Base-by-base conservation (phyloP, 345 rosid species). In the Mercurialis annua region DNA sequence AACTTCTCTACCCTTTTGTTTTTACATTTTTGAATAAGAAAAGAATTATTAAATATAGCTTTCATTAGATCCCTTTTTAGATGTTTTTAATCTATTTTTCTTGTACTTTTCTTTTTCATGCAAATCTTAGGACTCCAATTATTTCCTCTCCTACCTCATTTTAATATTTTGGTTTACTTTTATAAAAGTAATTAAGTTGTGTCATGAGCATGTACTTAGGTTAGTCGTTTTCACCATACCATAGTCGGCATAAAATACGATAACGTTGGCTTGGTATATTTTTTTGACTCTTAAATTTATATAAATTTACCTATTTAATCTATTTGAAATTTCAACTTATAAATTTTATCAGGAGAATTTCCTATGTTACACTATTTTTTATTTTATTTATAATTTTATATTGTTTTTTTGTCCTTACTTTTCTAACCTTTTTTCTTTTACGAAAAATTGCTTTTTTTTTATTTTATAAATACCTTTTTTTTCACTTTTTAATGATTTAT, bases 211-310 rank as follows among this genome's bases (percentile, higher is more conserved):
- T 42, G 3, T 24, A 49, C 55, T 56, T 54, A 15, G 34, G 78
- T 69, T 58, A 57, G 81, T 77, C 78, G n/a, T 65, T 75, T 69
- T 79, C 80, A 59, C 29, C 36, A 15, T 30, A 66, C 67, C 50
- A 68, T 5, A 61, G 78, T 72, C 74, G 74, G 65, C 76, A 53
- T 14, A 53, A n/a, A n/a, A n/a, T n/a, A n/a, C n/a, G n/a, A n/a
- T n/a, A n/a, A n/a, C n/a, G n/a, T n/a, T n/a, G n/a, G n/a, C n/a
- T n/a, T n/a, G n/a, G n/a, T n/a, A n/a, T n/a, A n/a, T n/a, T n/a
- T n/a, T n/a, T n/a, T n/a, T n/a, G n/a, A n/a, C n/a, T n/a, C n/a
- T n/a, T n/a, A n/a, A n/a, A n/a, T n/a, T n/a, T n/a, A n/a, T n/a
- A n/a, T n/a, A n/a, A n/a, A n/a, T n/a, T n/a, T n/a, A n/a, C n/a